These are phyloP conservation scores for Rhododendron vialii DNA, from an alignment of 148 eudicot genomes.

Conservation along the genomic window DNA sequence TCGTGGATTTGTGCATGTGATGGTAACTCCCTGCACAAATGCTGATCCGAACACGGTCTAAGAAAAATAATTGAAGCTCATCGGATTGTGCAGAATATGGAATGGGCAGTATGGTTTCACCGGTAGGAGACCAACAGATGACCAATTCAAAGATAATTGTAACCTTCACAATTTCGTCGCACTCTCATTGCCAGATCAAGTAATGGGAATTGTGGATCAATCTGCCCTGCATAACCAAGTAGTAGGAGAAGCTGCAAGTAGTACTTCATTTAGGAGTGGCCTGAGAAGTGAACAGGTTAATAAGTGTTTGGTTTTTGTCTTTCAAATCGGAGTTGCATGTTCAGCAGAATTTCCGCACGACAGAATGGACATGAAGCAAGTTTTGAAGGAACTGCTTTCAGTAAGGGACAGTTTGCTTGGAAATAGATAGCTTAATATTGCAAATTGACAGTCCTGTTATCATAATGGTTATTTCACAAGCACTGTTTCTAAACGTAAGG, in stretches of 20 bases:
- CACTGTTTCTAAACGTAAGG: not conserved
- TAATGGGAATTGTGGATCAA: too few relatives aligned
- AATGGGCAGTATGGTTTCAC: conserved; percentile 1
- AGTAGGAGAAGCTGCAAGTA: too few relatives aligned
- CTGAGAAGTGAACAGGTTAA: not conserved
- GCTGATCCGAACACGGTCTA: not conserved
- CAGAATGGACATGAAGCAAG: not conserved
- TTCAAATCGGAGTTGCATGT: not conserved
- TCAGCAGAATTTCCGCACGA: not conserved
- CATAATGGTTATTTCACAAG: not conserved
- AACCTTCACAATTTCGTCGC: too few relatives aligned
- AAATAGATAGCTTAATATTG: too few relatives aligned
- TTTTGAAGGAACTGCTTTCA: not conserved
- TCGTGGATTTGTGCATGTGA: too few relatives aligned
- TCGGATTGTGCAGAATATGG: not conserved
- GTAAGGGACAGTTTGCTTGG: too few relatives aligned
- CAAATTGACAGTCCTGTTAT: too few relatives aligned
- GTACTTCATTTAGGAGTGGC: too few relatives aligned
- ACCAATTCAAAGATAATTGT: too few relatives aligned
- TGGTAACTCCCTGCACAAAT: not conserved
- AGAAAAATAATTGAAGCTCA: not conserved
- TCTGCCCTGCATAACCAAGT: too few relatives aligned
- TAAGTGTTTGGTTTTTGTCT: not conserved
- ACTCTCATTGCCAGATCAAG: too few relatives aligned
- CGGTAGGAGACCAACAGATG: too few relatives aligned